Evolutionary conservation across 1,139 yeast genomes (phyloP).

Genomic region (Zygosaccharomyces sapae): DNA sequence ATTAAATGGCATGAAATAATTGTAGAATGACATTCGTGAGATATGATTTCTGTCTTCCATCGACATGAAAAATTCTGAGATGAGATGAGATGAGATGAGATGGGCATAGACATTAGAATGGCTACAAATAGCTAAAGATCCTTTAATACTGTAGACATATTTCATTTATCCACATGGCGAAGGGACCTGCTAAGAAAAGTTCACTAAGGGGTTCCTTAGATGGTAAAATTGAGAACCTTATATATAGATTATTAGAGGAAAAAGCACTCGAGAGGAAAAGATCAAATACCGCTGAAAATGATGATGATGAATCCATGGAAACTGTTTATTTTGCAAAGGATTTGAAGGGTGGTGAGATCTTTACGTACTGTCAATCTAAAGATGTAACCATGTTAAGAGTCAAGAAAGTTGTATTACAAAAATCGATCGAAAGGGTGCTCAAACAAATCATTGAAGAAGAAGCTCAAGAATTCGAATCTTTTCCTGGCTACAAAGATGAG

Average conservation of each 20-base stretch:
- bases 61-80: constrained; percentile 1
- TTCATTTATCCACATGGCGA: constrained; percentile 23
- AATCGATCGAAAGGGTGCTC: constrained; percentile 53
- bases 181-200: constrained; percentile 22
- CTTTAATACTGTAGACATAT: not conserved
- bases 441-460: constrained; percentile 40
- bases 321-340: constrained; percentile 58
- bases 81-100: constrained; percentile 5
- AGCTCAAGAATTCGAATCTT: constrained; percentile 43
- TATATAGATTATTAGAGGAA: constrained; percentile 50
- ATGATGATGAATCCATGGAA: constrained; percentile 36
- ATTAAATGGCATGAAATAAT: not conserved
- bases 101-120: not conserved
- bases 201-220: constrained; percentile 40
- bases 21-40: not conserved
- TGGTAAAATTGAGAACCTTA: constrained; percentile 47
- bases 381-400: constrained; percentile 65
- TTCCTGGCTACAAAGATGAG: constrained; percentile 31
- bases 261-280: constrained; percentile 46
- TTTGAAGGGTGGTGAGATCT: constrained; percentile 47
- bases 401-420: constrained; percentile 56
- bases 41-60: not conserved
- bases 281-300: constrained; percentile 17
- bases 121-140: not conserved
- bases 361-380: constrained; percentile 52